Conservation (phyloP, 805 yeast species). For the Hanseniaspora thailandica region DNA sequence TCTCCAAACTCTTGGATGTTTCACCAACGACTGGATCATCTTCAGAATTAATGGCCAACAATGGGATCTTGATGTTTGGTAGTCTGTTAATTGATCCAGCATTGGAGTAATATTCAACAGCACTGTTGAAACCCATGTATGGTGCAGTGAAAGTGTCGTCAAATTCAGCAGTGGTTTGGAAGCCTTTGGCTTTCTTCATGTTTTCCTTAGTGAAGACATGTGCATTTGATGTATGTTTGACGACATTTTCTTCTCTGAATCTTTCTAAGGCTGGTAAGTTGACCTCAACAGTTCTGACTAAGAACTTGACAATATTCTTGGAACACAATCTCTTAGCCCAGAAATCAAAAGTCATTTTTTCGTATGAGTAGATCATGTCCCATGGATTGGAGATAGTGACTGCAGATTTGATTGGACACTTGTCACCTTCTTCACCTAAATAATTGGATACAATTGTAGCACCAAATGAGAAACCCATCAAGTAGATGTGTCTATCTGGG, state of each 20-base stretch:
- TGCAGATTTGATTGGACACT: constrained; percentile 45
- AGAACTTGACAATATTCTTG: constrained; percentile 33
- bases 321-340: constrained; percentile 34
- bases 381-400: constrained; percentile 57
- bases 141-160: constrained; percentile 53
- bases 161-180: constrained; percentile 41
- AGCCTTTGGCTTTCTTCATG: constrained; percentile 29
- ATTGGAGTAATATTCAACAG: constrained; percentile 50
- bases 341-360: constrained; percentile 31
- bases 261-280: constrained; percentile 30
- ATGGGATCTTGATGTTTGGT: constrained; percentile 47
- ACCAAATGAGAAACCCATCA: constrained; percentile 64
- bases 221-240: constrained; percentile 17
- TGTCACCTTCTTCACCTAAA: constrained; percentile 52
- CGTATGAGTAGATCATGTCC: constrained; percentile 51
- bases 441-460: constrained; percentile 56
- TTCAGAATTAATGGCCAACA: constrained; percentile 44
- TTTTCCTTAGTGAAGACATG: constrained; percentile 27
- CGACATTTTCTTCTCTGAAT: constrained; percentile 20
- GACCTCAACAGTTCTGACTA: constrained; percentile 36
- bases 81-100: constrained; percentile 52
- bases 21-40: constrained; percentile 60
- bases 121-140: constrained; percentile 50
- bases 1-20: constrained; percentile 35
- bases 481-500: constrained; percentile 54